Evolutionary conservation across 1,139 yeast genomes (phyloP).

Genomic region (Yamadazyma dendronema): DNA sequence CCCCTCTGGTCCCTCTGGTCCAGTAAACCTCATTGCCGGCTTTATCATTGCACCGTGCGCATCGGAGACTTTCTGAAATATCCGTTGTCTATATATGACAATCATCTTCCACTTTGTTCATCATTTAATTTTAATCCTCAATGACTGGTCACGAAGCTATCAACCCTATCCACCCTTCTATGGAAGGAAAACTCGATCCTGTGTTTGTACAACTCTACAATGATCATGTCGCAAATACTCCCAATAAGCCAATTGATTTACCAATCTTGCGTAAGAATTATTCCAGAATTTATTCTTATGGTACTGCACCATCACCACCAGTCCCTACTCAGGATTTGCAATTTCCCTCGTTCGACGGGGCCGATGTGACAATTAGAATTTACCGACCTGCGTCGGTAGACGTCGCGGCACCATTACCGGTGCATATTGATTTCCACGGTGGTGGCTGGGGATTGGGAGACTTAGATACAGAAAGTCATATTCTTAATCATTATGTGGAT

Average conservation of each 20-base stretch:
- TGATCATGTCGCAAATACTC: constrained; percentile 26
- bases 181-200: constrained; percentile 23
- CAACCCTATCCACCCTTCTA: constrained; percentile 23
- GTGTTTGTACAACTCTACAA: constrained; percentile 35
- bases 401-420: constrained; percentile 42
- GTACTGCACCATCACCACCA: constrained; percentile 32
- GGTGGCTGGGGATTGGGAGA: constrained; percentile 51
- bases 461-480: constrained; percentile 43
- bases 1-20: too few relatives aligned
- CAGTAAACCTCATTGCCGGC: too few relatives aligned
- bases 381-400: constrained; percentile 34
- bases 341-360: constrained; percentile 34
- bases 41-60: too few relatives aligned
- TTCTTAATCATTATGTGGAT: constrained; percentile 43
- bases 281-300: constrained; percentile 36
- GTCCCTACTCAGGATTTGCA: constrained; percentile 28
- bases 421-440: constrained; percentile 48
- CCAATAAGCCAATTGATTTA: constrained; percentile 26
- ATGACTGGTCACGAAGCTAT: constrained; percentile 19
- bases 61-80: not conserved
- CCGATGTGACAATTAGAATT: constrained; percentile 32
- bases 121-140: not conserved
- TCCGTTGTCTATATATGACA: not conserved
- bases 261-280: constrained; percentile 32
- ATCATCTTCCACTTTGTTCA: not conserved